Base-by-base conservation (phyloP, 345 rosid genomes). In the Linum trigynum region DNA sequence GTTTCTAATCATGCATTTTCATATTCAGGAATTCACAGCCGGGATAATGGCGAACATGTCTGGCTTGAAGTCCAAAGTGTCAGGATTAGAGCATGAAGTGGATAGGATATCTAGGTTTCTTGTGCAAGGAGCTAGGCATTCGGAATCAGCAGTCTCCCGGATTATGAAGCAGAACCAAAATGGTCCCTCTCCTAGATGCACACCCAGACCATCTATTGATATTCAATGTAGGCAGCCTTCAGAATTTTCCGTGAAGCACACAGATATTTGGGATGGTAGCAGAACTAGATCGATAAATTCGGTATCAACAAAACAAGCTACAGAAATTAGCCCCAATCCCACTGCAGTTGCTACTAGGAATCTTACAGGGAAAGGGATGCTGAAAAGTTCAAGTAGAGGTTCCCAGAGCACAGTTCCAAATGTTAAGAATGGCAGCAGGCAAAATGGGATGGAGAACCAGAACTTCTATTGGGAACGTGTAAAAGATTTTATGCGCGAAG, bases 51-150 rank as follows among this genome's bases (percentile, higher is more conserved):
- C 82, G 67, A 83, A 74, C 66, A 77, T 89, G 74, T 84, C 86
- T 4, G 68, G 71, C 72, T 73, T 92, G 72, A 85, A 84, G 72
- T 84, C 90, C 12, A 92, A 87, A 75, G 86, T 92, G 39, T 73
- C 77, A 48, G 79, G 80, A 79, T 76, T 92, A 75, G 98, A 89
- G 72, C 79, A 82, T 77, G 86, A 80, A 65, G 83, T 86, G 58
- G 91, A 81, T 67, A 71, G 78, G 66, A 83, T 87, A 51, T 72
- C 76, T 60, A 81, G 67, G 62, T 81, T 70, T 57, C 62, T 79
- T 63, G 62, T 75, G 72, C 74, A 70, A 40, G 74, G 78, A 0
- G 78, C 71, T 5, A 74, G 77, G 42, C 66, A 65, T 77, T 60
- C 86, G 55, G 78, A 81, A 73, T 69, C 70, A 38, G 73, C 69